Evolutionary conservation across 495 filamentous ascomycete genomes (phyloP), one percentile per base, ranked within the genome.

Genomic region (Penicillium malachiteum): DNA sequence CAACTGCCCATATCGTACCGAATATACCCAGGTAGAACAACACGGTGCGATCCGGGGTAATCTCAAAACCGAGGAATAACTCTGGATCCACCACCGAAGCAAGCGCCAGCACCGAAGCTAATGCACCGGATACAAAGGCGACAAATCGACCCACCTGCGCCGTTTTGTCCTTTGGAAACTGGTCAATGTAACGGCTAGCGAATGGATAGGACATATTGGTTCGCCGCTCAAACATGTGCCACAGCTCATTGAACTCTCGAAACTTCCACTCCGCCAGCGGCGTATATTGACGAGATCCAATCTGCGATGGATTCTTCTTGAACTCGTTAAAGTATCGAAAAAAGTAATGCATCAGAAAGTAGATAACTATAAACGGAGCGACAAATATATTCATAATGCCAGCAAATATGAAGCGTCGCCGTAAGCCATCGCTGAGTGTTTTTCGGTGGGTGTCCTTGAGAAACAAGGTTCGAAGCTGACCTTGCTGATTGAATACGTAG

Each of bases 211-310:
- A 96, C 89, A 97, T 94, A 60, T 96, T 91, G 50, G 89, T 79
- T 11, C 94, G 85, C 53, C 91, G 87, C 57, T 91, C 81, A 63
- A 96, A 98, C 1, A 97, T 76, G 74, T 97, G 94, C 58, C 85
- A 86, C 1, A 98, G 82, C 68, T 98, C 94, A 62, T 98, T 98
- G 78, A 97, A 97, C 69, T 97, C 93, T 47, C 94, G 88, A 56
- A 97, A 97, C 63, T 96, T 97, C 95, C 94, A 97, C 68, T 95
- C 89, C 2, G 95, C 94, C 46, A 96, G 81, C 2, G 92, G 90
- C 2, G 92, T 97, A 62, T 96, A 98, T 60, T 89, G 86, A 12
- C 94, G 85, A 18, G 90, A 87, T 13, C 88, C 87, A 34, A 91
- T 81, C 47, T 90, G 81, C 0, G 90, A 87, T 1, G 94, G 93